Evolutionary conservation across 169 alveolate species (phyloP), one percentile per base, ranked within the genome.

Genomic region (Cryptosporidium viatorum): DNA sequence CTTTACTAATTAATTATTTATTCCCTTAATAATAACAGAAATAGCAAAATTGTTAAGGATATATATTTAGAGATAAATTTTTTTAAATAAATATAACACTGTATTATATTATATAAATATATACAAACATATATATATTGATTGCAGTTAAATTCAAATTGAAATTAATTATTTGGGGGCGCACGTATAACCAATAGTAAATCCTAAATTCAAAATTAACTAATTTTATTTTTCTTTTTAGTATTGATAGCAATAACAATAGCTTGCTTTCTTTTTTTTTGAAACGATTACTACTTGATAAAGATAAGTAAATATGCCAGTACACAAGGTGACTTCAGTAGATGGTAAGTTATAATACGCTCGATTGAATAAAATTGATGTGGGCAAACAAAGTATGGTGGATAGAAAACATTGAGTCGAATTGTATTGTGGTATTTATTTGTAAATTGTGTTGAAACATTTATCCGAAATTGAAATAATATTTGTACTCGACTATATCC

Each of bases 251-350:
- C 48, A 0, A 8, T 8, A 41, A 14, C 48, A 41, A 41, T 41
- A 7, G 8, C 48, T 41, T 41, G 48, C 48, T 41, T 41, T 41
- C 16, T 9, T 41, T 65, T 33, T 33, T 33, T 62, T 62, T 62
- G 8, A 7, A 41, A 10, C 12, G 16, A 41, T 41, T 8, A 41
- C 9, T 41, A 41, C 3, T 9, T 41, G 16, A 7, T 41, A 33
- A 16, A 70, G 10, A 1, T 10, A 45, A 43, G 1, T 23, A 70
- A 70, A 18, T 4, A 70, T 70, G 84, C 18, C 84, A 23, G 84
- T 70, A 2, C 84, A 70, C 43, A 70, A 70, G 65, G 84, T 70
- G 43, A 70, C 14, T 41, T 70, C 84, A 7, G 45, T 70, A 29
- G 84, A 70, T 21, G 84, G 84, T 70, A 43, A 70, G 84, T 70